These are phyloP conservation scores for Helianthus annuus DNA, from an alignment of 129 eudicot species.

Conservation along the genomic window HanXRQr2.0-SUNRISE NC_035441.2:182483947-182484446, in stretches of 20 bases:
- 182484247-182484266: slow-evolving; percentile 23
- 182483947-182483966: slow-evolving; percentile 46
- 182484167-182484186: slow-evolving; percentile 38
- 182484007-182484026: slow-evolving; percentile 18
- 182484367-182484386: not conserved
- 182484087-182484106: slow-evolving; percentile 53
- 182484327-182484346: slow-evolving; percentile 19
- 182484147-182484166: slow-evolving; percentile 44
- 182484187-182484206: slow-evolving; percentile 35
- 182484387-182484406: slow-evolving; percentile 10
- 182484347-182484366: slow-evolving; percentile 10
- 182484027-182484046: slow-evolving; percentile 17
- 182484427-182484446: slow-evolving; percentile 20
- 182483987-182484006: slow-evolving; percentile 10
- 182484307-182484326: slow-evolving; percentile 31
- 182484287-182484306: slow-evolving; percentile 26
- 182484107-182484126: slow-evolving; percentile 48
- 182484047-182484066: slow-evolving; percentile 24
- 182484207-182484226: slow-evolving; percentile 33
- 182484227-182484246: slow-evolving; percentile 31
- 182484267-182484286: slow-evolving; percentile 27
- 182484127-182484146: slow-evolving; percentile 43
- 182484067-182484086: slow-evolving; percentile 30
- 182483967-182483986: slow-evolving; percentile 20
- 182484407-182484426: slow-evolving; percentile 27